These are phyloP conservation scores for Candida silvatica DNA, from an alignment of 805 yeast genomes.

Conservation along the genomic window DNA sequence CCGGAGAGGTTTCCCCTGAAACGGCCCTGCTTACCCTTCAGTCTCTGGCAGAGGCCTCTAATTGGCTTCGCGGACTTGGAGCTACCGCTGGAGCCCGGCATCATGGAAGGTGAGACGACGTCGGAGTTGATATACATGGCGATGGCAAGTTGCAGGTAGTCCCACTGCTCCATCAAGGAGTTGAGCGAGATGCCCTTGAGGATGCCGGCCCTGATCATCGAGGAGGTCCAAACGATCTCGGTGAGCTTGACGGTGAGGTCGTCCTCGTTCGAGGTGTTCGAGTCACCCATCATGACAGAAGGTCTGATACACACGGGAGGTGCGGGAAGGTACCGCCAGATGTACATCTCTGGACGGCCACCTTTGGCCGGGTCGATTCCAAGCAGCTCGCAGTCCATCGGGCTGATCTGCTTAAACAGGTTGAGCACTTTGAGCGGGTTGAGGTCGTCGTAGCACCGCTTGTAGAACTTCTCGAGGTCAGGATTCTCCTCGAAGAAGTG, in stretches of 20 bases:
- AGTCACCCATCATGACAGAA: slow-evolving; percentile 86
- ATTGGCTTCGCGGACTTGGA: slow-evolving; percentile 65
- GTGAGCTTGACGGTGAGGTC: slow-evolving; percentile 93
- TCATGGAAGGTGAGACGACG: slow-evolving; percentile 71
- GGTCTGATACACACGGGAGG: slow-evolving; percentile 99
- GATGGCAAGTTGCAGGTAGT: slow-evolving; percentile 85
- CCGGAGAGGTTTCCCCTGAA: slow-evolving; percentile 98
- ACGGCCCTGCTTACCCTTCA: slow-evolving; percentile 98
- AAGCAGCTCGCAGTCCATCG: slow-evolving; percentile 84
- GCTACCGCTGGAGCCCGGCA: slow-evolving; percentile 48
- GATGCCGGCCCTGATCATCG: slow-evolving; percentile 87
- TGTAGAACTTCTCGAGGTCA: slow-evolving; percentile 79
- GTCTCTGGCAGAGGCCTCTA: slow-evolving; percentile 92
- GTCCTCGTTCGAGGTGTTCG: slow-evolving; percentile 89
- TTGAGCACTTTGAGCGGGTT: slow-evolving; percentile 87
- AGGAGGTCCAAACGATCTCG: slow-evolving; percentile 95
- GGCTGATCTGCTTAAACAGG: slow-evolving; percentile 75
- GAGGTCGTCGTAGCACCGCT: slow-evolving; percentile 85
- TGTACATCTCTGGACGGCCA: slow-evolving; percentile 92
- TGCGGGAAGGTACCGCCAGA: slow-evolving; percentile 96
- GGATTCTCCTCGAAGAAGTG: slow-evolving; percentile 70
- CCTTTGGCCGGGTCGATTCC: slow-evolving; percentile 84
- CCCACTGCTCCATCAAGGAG: slow-evolving; percentile 98
- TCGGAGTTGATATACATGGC: slow-evolving; percentile 98
- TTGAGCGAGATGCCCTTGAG: slow-evolving; percentile 92